Percentiles rank a stretch among this genome's conserved stretches.
Evolutionary conservation across 2,329 filamentous ascomycete genomes (phyloP).

Genomic region (Scedosporium aurantiacum): DNA sequence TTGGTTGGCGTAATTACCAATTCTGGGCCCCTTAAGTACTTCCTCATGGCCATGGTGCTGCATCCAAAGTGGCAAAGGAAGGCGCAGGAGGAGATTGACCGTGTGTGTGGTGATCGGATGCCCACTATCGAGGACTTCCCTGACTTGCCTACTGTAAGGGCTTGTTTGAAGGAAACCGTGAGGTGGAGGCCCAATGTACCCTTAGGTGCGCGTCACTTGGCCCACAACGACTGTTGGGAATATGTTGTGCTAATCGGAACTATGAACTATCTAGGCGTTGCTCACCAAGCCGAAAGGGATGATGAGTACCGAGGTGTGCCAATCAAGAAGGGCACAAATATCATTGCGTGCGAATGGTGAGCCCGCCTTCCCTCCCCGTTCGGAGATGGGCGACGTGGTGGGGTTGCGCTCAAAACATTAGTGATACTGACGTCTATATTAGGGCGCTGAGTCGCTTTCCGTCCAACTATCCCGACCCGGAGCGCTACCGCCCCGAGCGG

Average conservation of each 20-base stretch:
- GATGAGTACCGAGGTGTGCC: conserved; percentile 33
- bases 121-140: conserved; percentile 38
- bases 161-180: conserved; percentile 45
- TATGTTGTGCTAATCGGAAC: not conserved
- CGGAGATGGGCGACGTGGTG: not conserved
- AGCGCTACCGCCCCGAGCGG: conserved; percentile 49
- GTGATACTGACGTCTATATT: conserved; percentile 1
- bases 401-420: no score
- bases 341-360: conserved; percentile 39
- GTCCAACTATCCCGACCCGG: conserved; percentile 49
- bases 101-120: conserved; percentile 41
- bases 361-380: not conserved
- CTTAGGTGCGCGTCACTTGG: conserved; percentile 23
- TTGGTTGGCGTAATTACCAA: conserved; percentile 40
- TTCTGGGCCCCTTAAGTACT: conserved; percentile 37
- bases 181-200: conserved; percentile 47
- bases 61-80: conserved; percentile 41
- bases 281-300: conserved; percentile 36
- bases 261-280: conserved; percentile 23
- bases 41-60: conserved; percentile 39
- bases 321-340: conserved; percentile 36
- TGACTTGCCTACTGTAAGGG: conserved; percentile 39
- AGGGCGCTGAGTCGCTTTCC: conserved; percentile 49
- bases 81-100: conserved; percentile 46
- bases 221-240: conserved; percentile 1